Evolutionary conservation across 2,329 filamentous ascomycete species (phyloP).

Genomic region (Paecilomyces fulvus): DNA sequence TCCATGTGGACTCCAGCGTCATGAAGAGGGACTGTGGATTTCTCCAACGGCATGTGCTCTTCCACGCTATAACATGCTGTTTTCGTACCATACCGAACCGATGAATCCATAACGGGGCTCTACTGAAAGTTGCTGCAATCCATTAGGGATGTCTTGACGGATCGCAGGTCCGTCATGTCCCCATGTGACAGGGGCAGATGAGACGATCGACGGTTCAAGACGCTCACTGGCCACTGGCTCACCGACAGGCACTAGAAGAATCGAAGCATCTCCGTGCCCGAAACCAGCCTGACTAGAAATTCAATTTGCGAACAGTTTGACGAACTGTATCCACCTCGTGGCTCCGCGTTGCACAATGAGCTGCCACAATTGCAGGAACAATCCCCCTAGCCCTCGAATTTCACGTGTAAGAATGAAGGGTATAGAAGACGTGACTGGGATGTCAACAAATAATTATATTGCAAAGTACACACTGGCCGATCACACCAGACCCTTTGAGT

Average conservation of each 20-base stretch:
- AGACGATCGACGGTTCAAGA: not conserved
- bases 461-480: not conserved
- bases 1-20: not conserved
- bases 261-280: not conserved
- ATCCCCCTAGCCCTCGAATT: not conserved
- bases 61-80: not conserved
- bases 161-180: not conserved
- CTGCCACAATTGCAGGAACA: not conserved
- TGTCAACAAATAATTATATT: not conserved
- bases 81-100: conserved; percentile 6
- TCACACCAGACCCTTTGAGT: not conserved
- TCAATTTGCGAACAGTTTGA: not conserved
- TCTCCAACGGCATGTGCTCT: not conserved
- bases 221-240: not conserved
- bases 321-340: not conserved
- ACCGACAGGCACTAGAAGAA: not conserved
- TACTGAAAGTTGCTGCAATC: not conserved
- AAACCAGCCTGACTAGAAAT: not conserved
- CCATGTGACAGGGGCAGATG: not conserved
- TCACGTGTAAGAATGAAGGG: not conserved
- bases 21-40: not conserved
- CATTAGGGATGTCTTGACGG: not conserved
- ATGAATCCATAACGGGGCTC: not conserved
- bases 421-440: not conserved
- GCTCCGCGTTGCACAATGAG: not conserved